A percentile compares a stretch with the other conserved stretches of the same genome.
Conservation (phyloP, 1,139 yeast species). For the Candida neerlandica region DNA sequence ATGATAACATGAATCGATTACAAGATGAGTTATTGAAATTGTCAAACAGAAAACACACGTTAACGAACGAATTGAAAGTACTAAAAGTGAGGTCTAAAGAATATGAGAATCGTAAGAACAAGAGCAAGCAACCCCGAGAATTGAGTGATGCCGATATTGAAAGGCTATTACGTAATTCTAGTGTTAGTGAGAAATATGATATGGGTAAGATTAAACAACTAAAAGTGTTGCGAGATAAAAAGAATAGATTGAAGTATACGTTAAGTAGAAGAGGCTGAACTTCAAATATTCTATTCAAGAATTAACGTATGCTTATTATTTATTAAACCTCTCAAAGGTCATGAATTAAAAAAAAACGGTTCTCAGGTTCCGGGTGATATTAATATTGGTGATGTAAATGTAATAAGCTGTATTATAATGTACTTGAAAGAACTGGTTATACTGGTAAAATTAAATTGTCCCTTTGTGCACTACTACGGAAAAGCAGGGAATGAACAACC, state of each 20-base stretch:
- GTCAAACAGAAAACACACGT: constrained; percentile 26
- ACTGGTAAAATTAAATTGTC: background rate
- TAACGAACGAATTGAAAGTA: constrained; percentile 35
- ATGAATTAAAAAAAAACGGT: background rate
- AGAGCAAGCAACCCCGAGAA: constrained; percentile 7
- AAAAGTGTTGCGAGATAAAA: constrained; percentile 38
- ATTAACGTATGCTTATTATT: no score
- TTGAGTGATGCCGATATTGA: constrained; percentile 10
- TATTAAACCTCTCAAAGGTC: no score
- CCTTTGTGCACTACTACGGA: background rate
- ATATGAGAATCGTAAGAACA: constrained; percentile 22
- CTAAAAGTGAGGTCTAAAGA: constrained; percentile 30
- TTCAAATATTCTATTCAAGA: no score
- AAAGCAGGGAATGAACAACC: background rate
- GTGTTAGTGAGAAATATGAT: constrained; percentile 12
- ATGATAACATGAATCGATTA: constrained; percentile 31
- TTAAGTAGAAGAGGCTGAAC: constrained; percentile 19
- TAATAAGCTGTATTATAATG: background rate
- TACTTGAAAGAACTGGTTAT: no score
- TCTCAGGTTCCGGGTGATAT: background rate
- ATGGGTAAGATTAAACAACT: constrained; percentile 33
- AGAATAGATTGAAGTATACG: constrained; percentile 40
- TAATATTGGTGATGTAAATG: background rate
- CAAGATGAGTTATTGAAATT: constrained; percentile 36
- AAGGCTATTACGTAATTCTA: constrained; percentile 2